Evolutionary conservation across 169 alveolate genomes (phyloP).

Genomic region (Plasmodium falciparum): DNA sequence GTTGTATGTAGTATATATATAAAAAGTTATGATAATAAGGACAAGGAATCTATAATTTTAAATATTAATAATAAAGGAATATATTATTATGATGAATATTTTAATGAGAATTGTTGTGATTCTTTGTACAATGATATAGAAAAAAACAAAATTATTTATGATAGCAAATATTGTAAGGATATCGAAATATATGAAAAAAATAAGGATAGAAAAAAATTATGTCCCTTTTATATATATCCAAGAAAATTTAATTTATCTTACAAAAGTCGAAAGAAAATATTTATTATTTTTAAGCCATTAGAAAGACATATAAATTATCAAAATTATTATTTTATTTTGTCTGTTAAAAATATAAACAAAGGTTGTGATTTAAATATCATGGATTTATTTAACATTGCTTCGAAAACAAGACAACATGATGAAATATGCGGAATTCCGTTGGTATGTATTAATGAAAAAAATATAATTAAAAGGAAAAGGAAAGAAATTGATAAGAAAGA

Average conservation of each 20-base stretch:
- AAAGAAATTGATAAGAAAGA: too few relatives aligned
- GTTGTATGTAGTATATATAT: conserved; percentile 46
- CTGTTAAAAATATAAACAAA: conserved; percentile 24
- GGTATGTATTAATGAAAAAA: conserved; percentile 47
- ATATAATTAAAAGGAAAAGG: conserved; percentile 35
- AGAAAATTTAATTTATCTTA: conserved; percentile 29
- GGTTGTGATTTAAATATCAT: conserved; percentile 45
- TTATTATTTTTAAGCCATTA: conserved; percentile 44
- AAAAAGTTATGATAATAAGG: conserved; percentile 10
- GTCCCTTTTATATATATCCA: conserved; percentile 69
- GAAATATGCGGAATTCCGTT: conserved; percentile 25
- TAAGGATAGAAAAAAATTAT: conserved; percentile 9
- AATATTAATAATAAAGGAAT: conserved; percentile 34
- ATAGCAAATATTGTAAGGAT: background rate
- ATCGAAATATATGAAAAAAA: background rate
- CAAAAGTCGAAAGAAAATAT: conserved; percentile 36
- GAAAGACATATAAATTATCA: conserved; percentile 57
- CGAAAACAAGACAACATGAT: conserved; percentile 15
- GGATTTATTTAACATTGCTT: conserved; percentile 41
- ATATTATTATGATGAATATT: conserved; percentile 44
- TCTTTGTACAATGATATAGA: conserved; percentile 32
- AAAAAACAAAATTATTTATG: background rate
- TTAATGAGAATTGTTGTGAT: conserved; percentile 12
- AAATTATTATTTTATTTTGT: conserved; percentile 51
- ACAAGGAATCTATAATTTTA: conserved; percentile 4